phyloP scores from a whole-genome alignment of 176 grass and related monocot species.

The Puya raimondii region DNA sequence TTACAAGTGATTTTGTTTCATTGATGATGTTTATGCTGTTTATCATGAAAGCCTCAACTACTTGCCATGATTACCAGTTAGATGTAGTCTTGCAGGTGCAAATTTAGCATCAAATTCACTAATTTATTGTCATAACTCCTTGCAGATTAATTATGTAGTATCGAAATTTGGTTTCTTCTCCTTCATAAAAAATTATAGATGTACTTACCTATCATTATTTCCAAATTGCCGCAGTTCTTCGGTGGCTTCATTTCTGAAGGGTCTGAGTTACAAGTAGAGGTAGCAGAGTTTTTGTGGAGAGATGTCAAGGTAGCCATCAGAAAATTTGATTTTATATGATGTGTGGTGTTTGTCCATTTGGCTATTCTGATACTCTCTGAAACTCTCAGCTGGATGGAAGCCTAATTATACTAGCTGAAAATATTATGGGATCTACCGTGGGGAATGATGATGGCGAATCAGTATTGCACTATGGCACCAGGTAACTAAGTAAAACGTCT shows the following conservation, averaged over 20 bases:
- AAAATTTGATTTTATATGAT: conserved; percentile 8
- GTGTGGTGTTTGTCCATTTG: not conserved
- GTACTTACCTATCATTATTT: not conserved
- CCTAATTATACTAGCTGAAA: conserved; percentile 76
- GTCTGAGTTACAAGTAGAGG: conserved; percentile 93
- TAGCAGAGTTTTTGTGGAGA: conserved; percentile 87
- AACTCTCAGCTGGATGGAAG: conserved; percentile 71
- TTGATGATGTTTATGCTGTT: too few relatives aligned
- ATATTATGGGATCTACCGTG: conserved; percentile 73
- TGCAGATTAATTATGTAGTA: not conserved
- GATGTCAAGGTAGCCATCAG: conserved; percentile 67
- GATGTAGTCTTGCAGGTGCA: too few relatives aligned
- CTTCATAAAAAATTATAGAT: not conserved
- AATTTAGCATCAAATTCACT: too few relatives aligned
- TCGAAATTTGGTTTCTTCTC: not conserved
- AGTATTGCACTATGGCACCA: conserved; percentile 59
- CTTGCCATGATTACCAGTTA: too few relatives aligned
- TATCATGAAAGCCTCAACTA: too few relatives aligned
- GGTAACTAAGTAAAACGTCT: conserved; percentile 27
- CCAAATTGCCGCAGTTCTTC: conserved; percentile 36
- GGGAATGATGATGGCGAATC: conserved; percentile 44
- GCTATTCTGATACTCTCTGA: conserved; percentile 15
- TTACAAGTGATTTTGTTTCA: too few relatives aligned
- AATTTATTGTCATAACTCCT: too few relatives aligned
- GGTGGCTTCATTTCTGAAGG: conserved; percentile 69